Base-by-base conservation (phyloP, 352 stramenopile species). In the Globisporangium mamillatum region DNA sequence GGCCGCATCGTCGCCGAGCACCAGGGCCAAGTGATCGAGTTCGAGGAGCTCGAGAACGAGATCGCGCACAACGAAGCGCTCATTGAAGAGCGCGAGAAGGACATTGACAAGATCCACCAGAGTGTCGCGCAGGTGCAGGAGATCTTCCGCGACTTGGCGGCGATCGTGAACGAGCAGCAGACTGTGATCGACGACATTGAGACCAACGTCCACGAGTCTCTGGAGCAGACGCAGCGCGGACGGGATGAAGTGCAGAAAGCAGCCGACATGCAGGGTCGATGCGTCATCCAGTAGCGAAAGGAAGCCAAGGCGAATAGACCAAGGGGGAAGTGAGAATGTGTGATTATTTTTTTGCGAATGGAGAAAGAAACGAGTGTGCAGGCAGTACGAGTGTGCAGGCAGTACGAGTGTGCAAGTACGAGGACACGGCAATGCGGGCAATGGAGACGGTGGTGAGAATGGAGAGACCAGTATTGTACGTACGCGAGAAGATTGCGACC, bases 121-220 rank as follows among this genome's bases (percentile, higher is more conserved):
- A 96, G 88, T 63, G 86, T 97, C n/a, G 88, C 87, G 46, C 88
- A 97, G 66, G 90, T 97, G 32, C 89, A 97, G 69, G 90, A 97
- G 75, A 97, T 97, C 72, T 97, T 95, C 74, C 75, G 89, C 7
- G 90, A 97, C 65, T 67, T 97, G 62, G 90, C 90, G 14, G 81
- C 80, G 12, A 93, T 97, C 62, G 90, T 97, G 48, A 75, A 89
- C 38, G 84, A 95, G 60, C 88, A 97, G 70, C 90, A 97, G 71
- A 79, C 76, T 20, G 78, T 80, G 36, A 93, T 96, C 64, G 88
- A 97, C 71, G 82, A 92, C 24, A 94, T 96, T 63, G 88, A 95
- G 69, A 89, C 72, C 1, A 84, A 95, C 74, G 82, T 95, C 54
- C 84, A 96, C 66, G 87, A 91, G 60, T 92, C 87, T 22, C 82